Conservation (phyloP, 2,329 filamentous ascomycete species). For the Aspergillus aculeatinus region DNA sequence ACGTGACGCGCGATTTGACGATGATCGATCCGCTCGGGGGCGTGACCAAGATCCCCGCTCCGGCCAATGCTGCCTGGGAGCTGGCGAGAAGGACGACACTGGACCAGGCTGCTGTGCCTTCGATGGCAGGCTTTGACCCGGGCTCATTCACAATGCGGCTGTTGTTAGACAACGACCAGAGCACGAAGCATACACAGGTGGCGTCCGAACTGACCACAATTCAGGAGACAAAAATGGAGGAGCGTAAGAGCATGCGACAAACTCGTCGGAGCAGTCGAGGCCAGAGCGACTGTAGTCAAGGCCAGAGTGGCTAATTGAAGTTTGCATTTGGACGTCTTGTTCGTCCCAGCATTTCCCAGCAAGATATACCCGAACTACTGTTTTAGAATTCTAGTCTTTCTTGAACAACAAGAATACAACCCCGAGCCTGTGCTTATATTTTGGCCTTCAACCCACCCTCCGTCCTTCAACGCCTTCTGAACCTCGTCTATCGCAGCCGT, state of each 20-base stretch:
- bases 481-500: background rate
- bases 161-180: conserved; percentile 6
- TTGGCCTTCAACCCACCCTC: background rate
- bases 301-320: too few species aligned
- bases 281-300: background rate
- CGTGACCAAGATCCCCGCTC: conserved; percentile 1
- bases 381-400: background rate
- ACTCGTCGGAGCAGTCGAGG: background rate
- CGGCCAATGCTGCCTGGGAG: background rate
- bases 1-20: conserved; percentile 9
- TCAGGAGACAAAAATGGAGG: background rate
- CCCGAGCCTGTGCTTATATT: background rate
- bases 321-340: background rate
- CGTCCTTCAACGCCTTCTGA: background rate
- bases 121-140: conserved; percentile 10
- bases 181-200: conserved; percentile 4
- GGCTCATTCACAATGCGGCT: conserved; percentile 10
- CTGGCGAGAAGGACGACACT: background rate
- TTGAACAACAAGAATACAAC: background rate
- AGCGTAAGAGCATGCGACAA: background rate
- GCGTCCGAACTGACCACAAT: background rate
- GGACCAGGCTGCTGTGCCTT: background rate
- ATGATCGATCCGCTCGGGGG: conserved; percentile 13
- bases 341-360: background rate
- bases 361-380: background rate